Conservation (phyloP, 768 basidiomycete genomes). For the Termitomyces sp. region DNA sequence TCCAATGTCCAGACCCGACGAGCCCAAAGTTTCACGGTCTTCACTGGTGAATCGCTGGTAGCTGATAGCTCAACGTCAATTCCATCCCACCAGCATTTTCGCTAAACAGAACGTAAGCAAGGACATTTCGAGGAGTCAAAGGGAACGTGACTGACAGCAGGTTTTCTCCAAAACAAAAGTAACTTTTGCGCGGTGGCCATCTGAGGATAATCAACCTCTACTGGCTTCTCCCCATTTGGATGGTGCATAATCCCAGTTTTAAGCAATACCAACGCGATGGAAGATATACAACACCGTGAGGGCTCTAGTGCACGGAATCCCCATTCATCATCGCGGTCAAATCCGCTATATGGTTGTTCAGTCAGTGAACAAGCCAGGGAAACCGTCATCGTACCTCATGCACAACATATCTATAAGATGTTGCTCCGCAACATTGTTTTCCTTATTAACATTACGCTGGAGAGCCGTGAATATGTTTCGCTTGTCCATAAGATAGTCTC, state of each 20-base stretch:
- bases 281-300: conserved; percentile 94
- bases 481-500: conserved; percentile 83
- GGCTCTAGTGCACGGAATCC: conserved; percentile 96
- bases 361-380: neutral
- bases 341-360: conserved; percentile 60
- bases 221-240: conserved; percentile 60
- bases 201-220: conserved; percentile 85
- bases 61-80: conserved; percentile 81
- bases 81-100: conserved; percentile 99
- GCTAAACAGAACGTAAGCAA: conserved; percentile 38
- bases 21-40: conserved; percentile 89
- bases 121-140: neutral
- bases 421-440: conserved; percentile 98
- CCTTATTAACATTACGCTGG: conserved; percentile 98
- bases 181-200: conserved; percentile 98
- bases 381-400: conserved; percentile 71
- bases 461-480: conserved; percentile 95
- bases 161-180: conserved; percentile 97
- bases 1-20: conserved; percentile 98
- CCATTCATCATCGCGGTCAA: conserved; percentile 97
- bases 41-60: conserved; percentile 44
- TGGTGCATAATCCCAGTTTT: conserved; percentile 94
- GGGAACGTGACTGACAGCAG: conserved; percentile 66
- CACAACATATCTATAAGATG: conserved; percentile 99
- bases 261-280: conserved; percentile 93